These are phyloP conservation scores for Tolypocladium guangdongense DNA, from an alignment of 2,329 filamentous ascomycete species.

Conservation along the genomic window DNA sequence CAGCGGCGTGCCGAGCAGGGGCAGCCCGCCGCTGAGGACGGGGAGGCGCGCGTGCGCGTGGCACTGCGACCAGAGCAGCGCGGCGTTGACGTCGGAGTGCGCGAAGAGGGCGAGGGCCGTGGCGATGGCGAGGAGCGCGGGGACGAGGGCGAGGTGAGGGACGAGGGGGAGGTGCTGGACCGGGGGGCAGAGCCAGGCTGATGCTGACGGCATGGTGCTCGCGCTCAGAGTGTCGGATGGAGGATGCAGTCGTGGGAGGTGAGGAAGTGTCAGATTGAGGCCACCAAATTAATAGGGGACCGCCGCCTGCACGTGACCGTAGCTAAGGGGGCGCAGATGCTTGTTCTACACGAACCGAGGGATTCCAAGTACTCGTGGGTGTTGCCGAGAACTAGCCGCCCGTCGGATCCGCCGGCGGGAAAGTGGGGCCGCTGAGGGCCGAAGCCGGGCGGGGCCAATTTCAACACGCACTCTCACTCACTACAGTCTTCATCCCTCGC, in stretches of 20 bases:
- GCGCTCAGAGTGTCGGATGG: too few relatives aligned
- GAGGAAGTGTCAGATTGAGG: too few relatives aligned
- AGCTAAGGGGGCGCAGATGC: too few relatives aligned
- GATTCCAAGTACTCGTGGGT: too few relatives aligned
- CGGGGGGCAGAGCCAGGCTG: slow-evolving; percentile 22
- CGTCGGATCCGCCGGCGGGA: background rate
- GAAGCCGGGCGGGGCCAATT: background rate
- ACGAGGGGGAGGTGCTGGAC: slow-evolving; percentile 43
- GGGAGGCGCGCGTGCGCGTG: slow-evolving; percentile 35
- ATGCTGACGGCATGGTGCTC: background rate
- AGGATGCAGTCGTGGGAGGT: too few relatives aligned
- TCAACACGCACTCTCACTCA: background rate
- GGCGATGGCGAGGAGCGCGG: slow-evolving; percentile 32
- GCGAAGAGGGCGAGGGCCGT: slow-evolving; percentile 31
- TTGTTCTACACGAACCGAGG: too few relatives aligned
- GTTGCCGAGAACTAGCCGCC: too few relatives aligned
- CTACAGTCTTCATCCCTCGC: background rate
- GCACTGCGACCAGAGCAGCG: slow-evolving; percentile 43
- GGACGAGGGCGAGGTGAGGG: slow-evolving; percentile 38
- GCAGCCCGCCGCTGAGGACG: slow-evolving; percentile 27
- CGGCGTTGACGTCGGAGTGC: slow-evolving; percentile 38
- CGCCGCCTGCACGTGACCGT: too few relatives aligned
- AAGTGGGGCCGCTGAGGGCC: background rate
- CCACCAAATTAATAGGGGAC: too few relatives aligned
- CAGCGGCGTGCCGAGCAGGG: slow-evolving; percentile 29